Evolutionary conservation across 306 rosid species (phyloP).

Genomic region (Rubus idaeus): DNA sequence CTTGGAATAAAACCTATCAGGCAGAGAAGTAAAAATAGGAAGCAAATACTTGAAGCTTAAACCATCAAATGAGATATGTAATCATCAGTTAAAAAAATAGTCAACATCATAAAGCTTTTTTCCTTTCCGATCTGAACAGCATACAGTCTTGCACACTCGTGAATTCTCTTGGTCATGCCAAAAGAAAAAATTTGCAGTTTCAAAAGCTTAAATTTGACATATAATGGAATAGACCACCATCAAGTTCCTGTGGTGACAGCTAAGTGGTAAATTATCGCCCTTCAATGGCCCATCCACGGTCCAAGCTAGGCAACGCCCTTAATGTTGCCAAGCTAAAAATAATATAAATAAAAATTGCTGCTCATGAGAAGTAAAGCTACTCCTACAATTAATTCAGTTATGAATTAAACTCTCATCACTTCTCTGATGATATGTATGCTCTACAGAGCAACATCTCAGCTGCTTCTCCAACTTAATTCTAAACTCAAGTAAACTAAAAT

Average conservation of each 20-base stretch:
- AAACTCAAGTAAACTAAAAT: neutral
- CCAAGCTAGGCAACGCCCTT: conserved; percentile 1
- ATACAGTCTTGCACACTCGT: neutral
- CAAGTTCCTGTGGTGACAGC: neutral
- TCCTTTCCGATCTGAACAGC: neutral
- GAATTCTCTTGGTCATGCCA: neutral
- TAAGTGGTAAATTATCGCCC: neutral
- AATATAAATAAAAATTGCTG: neutral
- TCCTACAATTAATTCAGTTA: neutral
- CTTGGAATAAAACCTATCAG: neutral
- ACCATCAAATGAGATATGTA: neutral
- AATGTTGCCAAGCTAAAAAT: neutral
- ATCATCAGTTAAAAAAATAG: neutral
- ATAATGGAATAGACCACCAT: neutral
- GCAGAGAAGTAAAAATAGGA: neutral
- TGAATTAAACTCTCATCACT: conserved; percentile 4
- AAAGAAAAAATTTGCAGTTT: neutral
- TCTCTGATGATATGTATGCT: neutral
- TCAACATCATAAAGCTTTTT: neutral
- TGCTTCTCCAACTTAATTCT: neutral
- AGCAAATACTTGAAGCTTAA: neutral
- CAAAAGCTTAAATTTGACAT: neutral
- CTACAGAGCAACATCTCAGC: neutral
- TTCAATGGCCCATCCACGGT: neutral
- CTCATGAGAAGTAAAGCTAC: neutral